These are phyloP conservation scores for Brassica juncea DNA, from an alignment of 345 rosid species.

Conservation along the genomic window DNA sequence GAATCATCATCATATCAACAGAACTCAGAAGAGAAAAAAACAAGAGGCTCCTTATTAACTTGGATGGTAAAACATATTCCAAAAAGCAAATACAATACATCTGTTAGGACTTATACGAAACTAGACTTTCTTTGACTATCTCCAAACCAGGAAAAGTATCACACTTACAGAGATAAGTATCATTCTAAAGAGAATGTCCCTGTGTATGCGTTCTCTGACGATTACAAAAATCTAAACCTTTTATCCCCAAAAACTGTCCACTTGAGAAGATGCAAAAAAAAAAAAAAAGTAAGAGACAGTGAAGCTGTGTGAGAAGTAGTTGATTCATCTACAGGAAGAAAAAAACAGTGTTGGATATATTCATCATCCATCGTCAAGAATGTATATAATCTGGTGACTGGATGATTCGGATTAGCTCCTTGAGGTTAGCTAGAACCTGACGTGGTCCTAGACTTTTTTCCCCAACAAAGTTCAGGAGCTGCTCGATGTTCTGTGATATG, in stretches of 20 bases:
- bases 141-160: neutral
- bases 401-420: conserved; percentile 79
- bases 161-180: neutral
- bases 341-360: conserved; percentile 10
- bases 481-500: conserved; percentile 79
- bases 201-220: neutral
- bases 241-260: neutral
- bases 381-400: conserved; percentile 70
- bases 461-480: conserved; percentile 82
- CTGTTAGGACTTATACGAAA: neutral
- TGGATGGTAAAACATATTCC: neutral
- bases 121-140: neutral
- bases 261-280: neutral
- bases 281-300: neutral
- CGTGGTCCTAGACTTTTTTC: conserved; percentile 88
- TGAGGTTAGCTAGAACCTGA: conserved; percentile 79
- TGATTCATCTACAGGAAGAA: conserved; percentile 25
- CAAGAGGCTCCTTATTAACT: neutral
- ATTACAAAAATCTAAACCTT: neutral
- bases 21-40: neutral
- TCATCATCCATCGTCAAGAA: conserved; percentile 43
- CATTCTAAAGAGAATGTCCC: neutral
- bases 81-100: neutral
- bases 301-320: neutral
- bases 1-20: neutral